Percentiles rank a stretch among this genome's conserved stretches.
Evolutionary conservation across 2,329 filamentous ascomycete species (phyloP).

Genomic region (Drechslerella coelobrocha): DNA sequence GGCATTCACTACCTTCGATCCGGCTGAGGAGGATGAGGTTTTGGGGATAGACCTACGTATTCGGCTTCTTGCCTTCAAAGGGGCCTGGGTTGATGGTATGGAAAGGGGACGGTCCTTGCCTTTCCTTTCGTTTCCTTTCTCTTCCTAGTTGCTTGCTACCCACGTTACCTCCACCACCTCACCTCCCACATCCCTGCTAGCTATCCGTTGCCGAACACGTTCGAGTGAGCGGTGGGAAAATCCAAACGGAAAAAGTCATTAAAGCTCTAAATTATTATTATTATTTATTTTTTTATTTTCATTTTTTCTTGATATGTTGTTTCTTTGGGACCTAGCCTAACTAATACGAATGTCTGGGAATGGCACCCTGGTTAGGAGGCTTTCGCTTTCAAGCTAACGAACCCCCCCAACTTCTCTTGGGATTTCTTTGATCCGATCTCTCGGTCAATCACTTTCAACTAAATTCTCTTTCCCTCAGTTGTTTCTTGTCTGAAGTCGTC

Average conservation of each 20-base stretch:
- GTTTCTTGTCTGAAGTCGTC: slow-evolving; percentile 28
- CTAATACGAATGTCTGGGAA: slow-evolving; percentile 46
- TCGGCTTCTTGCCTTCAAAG: slow-evolving; percentile 40
- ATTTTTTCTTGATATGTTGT: slow-evolving; percentile 46
- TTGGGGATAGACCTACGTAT: slow-evolving; percentile 41
- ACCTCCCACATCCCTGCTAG: slow-evolving; percentile 43
- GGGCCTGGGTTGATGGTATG: slow-evolving; percentile 42
- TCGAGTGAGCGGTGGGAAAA: slow-evolving; percentile 42
- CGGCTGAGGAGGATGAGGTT: slow-evolving; percentile 33
- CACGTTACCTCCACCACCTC: slow-evolving; percentile 17
- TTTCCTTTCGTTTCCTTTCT: slow-evolving; percentile 27
- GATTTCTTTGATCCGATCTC: slow-evolving; percentile 49
- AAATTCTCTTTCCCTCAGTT: slow-evolving; percentile 33
- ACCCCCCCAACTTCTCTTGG: slow-evolving; percentile 36
- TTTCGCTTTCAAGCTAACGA: slow-evolving; percentile 35
- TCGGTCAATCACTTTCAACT: slow-evolving; percentile 28
- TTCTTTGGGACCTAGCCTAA: slow-evolving; percentile 32
- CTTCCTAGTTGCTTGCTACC: slow-evolving; percentile 8
- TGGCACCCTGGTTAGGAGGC: slow-evolving; percentile 48
- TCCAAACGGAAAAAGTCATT: slow-evolving; percentile 31
- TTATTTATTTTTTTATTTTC: background rate
- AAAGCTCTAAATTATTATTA: slow-evolving; percentile 38
- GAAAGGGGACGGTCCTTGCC: slow-evolving; percentile 50
- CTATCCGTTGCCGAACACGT: slow-evolving; percentile 50
- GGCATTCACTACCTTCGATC: no score